Evolutionary conservation across 192 early-diverging fungal genomes (phyloP).

Genomic region (Anaeromyces robustus): DNA sequence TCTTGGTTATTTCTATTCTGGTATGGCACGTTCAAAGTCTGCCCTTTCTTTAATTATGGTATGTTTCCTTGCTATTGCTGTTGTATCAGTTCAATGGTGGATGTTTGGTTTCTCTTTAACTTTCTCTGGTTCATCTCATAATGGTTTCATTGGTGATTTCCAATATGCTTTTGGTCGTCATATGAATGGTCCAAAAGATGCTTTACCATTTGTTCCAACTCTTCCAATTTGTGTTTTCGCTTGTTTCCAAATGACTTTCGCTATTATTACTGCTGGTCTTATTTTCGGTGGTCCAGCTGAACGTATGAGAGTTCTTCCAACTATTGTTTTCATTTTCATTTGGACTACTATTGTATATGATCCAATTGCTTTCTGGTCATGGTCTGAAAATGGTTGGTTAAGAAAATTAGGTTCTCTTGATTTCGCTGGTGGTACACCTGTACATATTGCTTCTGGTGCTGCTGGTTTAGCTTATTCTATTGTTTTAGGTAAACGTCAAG

Average conservation of each 20-base stretch:
- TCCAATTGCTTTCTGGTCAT: slow-evolving; percentile 90
- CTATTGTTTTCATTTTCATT: slow-evolving; percentile 77
- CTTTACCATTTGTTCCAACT: slow-evolving; percentile 29
- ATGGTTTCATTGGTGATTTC: slow-evolving; percentile 66
- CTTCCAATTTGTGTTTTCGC: slow-evolving; percentile 66
- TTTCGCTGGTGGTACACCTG: slow-evolving; percentile 93
- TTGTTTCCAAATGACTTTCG: slow-evolving; percentile 85
- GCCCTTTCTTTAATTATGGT: slow-evolving; percentile 77
- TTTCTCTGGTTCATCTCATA: slow-evolving; percentile 56
- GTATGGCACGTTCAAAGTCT: slow-evolving; percentile 84
- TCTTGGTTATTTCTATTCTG: slow-evolving; percentile 90
- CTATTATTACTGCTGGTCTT: slow-evolving; percentile 76
- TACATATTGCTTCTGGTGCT: slow-evolving; percentile 82
- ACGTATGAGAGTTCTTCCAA: slow-evolving; percentile 68
- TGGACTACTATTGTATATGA: slow-evolving; percentile 46
- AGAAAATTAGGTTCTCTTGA: slow-evolving; percentile 67
- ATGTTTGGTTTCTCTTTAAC: slow-evolving; percentile 79
- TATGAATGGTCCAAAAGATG: slow-evolving; percentile 24
- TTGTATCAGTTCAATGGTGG: slow-evolving; percentile 82
- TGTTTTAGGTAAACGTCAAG: slow-evolving; percentile 55
- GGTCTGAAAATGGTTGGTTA: slow-evolving; percentile 75
- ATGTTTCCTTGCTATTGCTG: slow-evolving; percentile 60
- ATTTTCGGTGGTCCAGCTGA: slow-evolving; percentile 84
- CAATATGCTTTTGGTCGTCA: slow-evolving; percentile 52
- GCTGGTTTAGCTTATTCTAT: slow-evolving; percentile 78